These are phyloP conservation scores for Anthoceros angustus DNA, from an alignment of 225 moss, liverwort and hornwort genomes.

Conservation along the genomic window DNA sequence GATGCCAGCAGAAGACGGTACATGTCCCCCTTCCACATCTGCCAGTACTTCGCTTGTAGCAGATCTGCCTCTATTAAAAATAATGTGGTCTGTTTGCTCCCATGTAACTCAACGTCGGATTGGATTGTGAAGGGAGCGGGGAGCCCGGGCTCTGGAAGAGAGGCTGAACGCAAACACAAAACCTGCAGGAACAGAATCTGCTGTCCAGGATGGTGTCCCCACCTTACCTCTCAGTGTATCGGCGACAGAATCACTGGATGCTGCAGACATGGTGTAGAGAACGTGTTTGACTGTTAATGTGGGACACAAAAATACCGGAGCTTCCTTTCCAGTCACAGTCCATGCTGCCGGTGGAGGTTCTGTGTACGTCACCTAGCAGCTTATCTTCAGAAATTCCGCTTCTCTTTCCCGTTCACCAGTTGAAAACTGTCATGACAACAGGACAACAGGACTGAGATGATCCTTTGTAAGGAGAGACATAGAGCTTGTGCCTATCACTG, in stretches of 20 bases:
- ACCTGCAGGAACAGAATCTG: slow-evolving; percentile 14
- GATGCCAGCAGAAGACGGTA: slow-evolving; percentile 53
- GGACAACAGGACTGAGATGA: too few relatives aligned
- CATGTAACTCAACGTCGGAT: not conserved
- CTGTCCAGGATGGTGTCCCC: not conserved
- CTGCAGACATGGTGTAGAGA: not conserved
- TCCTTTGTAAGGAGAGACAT: too few relatives aligned
- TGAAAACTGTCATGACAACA: too few relatives aligned
- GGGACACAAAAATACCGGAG: not conserved
- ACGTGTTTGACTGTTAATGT: not conserved
- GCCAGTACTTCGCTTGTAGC: not conserved
- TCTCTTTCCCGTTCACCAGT: too few relatives aligned
- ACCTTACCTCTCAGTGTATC: not conserved
- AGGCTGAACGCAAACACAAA: slow-evolving; percentile 24
- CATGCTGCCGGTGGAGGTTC: not conserved
- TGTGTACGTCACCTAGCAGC: too few relatives aligned
- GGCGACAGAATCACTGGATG: not conserved
- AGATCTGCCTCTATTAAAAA: not conserved
- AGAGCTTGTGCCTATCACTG: too few relatives aligned
- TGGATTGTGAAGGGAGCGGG: slow-evolving; percentile 26
- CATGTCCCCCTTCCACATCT: not conserved
- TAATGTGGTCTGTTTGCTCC: slow-evolving; percentile 5
- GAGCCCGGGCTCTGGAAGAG: slow-evolving; percentile 51
- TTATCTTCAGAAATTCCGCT: too few relatives aligned
- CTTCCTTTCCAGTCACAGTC: not conserved